These are phyloP conservation scores for Saturnispora galanensis DNA, from an alignment of 805 yeast species.

Conservation along the genomic window DNA sequence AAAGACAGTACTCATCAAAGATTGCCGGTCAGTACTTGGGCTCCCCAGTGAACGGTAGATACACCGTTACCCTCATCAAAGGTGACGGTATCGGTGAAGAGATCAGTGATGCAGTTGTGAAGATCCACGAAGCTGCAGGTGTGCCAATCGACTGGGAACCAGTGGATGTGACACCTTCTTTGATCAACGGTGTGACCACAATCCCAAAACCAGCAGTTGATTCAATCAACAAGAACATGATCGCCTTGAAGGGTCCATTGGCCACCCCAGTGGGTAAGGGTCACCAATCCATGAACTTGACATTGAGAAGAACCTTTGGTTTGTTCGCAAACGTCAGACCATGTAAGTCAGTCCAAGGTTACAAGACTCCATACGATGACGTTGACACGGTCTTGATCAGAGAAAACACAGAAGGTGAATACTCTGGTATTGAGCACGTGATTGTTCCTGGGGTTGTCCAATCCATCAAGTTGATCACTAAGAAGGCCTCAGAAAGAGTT, in stretches of 20 bases:
- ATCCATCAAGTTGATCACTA: constrained; percentile 93
- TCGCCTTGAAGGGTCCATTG: constrained; percentile 95
- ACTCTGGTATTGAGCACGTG: constrained; percentile 97
- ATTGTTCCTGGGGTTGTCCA: constrained; percentile 98
- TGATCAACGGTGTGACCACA: constrained; percentile 87
- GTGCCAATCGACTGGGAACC: constrained; percentile 97
- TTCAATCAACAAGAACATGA: constrained; percentile 84
- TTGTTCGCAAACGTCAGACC: constrained; percentile 97
- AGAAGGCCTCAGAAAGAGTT: constrained; percentile 92
- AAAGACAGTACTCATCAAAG: constrained; percentile 28
- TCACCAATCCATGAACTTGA: constrained; percentile 93
- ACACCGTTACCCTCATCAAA: constrained; percentile 90
- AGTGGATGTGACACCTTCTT: constrained; percentile 89
- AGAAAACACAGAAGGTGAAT: constrained; percentile 99
- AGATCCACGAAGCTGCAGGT: constrained; percentile 85
- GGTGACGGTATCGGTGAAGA: constrained; percentile 99
- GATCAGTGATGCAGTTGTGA: constrained; percentile 88
- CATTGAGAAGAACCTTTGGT: constrained; percentile 93
- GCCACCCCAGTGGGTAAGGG: constrained; percentile 99
- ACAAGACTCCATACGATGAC: constrained; percentile 78
- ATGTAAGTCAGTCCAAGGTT: constrained; percentile 87
- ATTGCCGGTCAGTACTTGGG: constrained; percentile 61
- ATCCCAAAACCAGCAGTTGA: constrained; percentile 88
- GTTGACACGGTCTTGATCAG: constrained; percentile 95
- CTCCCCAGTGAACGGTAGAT: constrained; percentile 66